Evolutionary conservation across 306 rosid species (phyloP).

Genomic region (Acmispon strigosus): DNA sequence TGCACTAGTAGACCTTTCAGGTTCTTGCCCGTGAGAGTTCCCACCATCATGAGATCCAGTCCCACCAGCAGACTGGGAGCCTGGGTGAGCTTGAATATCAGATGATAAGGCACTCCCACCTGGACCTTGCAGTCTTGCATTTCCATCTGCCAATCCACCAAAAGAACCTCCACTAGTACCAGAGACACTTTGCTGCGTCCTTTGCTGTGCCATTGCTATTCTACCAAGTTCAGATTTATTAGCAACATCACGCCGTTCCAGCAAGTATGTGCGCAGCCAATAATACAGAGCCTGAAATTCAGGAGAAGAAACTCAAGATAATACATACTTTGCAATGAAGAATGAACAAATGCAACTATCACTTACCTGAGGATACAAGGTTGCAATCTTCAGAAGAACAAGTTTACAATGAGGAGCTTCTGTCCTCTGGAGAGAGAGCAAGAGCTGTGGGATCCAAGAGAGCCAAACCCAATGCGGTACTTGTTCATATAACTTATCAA

Average conservation of each 20-base stretch:
- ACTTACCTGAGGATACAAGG: slow-evolving; percentile 84
- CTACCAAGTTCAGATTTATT: slow-evolving; percentile 90
- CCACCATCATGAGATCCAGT: slow-evolving; percentile 90
- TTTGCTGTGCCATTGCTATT: slow-evolving; percentile 89
- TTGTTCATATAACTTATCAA: slow-evolving; percentile 86
- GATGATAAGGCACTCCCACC: slow-evolving; percentile 51
- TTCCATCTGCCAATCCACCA: slow-evolving; percentile 79
- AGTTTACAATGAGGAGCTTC: slow-evolving; percentile 97
- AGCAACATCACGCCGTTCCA: slow-evolving; percentile 97
- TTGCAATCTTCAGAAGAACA: slow-evolving; percentile 85
- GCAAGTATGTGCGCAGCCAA: slow-evolving; percentile 97
- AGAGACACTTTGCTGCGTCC: slow-evolving; percentile 74
- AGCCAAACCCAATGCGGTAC: slow-evolving; percentile 99
- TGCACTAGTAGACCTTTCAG: slow-evolving; percentile 83
- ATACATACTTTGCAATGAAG: neutral
- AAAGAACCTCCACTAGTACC: slow-evolving; percentile 58
- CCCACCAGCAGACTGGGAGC: slow-evolving; percentile 66
- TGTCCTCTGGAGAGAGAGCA: slow-evolving; percentile 94
- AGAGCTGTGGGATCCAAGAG: slow-evolving; percentile 98
- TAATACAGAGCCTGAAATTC: slow-evolving; percentile 83
- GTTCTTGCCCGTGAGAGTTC: slow-evolving; percentile 82
- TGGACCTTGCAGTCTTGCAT: slow-evolving; percentile 72
- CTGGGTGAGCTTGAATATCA: slow-evolving; percentile 77
- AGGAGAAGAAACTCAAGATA: slow-evolving; percentile 19
- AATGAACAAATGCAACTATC: slow-evolving; percentile 1